phyloP scores from a whole-genome alignment of 1,284 basidiomycete genomes.

The Moesziomyces antarcticus region DNA sequence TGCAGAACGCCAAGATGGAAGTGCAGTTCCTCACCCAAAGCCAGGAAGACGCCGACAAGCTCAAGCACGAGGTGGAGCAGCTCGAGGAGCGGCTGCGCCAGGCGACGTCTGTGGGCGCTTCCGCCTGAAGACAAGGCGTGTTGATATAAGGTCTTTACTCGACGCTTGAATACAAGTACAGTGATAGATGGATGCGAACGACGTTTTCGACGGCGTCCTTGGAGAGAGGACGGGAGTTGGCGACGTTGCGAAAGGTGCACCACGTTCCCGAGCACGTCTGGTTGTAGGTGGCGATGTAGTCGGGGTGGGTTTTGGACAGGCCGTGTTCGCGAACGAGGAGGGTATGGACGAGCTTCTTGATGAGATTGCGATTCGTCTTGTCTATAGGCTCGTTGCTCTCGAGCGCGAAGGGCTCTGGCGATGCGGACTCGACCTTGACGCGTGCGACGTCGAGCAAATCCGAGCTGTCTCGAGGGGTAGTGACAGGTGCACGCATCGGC shows the following conservation, averaged over 20 bases:
- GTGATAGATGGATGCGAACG: constrained; percentile 40
- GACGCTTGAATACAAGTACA: constrained; percentile 34
- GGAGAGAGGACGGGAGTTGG: constrained; percentile 17
- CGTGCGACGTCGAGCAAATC: constrained; percentile 27
- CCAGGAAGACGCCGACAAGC: constrained; percentile 38
- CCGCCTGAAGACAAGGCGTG: constrained; percentile 3
- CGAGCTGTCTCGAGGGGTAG: not conserved
- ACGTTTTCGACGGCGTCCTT: constrained; percentile 35
- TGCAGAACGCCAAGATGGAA: constrained; percentile 48
- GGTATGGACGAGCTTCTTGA: constrained; percentile 46
- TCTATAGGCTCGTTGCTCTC: constrained; percentile 23
- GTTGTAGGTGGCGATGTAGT: constrained; percentile 55
- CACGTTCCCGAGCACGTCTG: constrained; percentile 54
- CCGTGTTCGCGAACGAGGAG: constrained; percentile 30
- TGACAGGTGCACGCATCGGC: constrained; percentile 19
- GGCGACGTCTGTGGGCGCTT: constrained; percentile 1
- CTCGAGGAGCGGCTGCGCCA: constrained; percentile 30
- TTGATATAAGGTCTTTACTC: constrained; percentile 7
- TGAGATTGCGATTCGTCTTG: constrained; percentile 35
- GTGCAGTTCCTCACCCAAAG: constrained; percentile 34
- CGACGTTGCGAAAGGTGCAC: constrained; percentile 45
- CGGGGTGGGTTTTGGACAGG: constrained; percentile 34
- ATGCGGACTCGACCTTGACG: constrained; percentile 26
- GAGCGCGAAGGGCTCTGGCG: constrained; percentile 30
- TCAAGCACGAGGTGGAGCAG: constrained; percentile 36